phyloP scores from a whole-genome alignment of 805 yeast species.

The Candida succiphila region DNA sequence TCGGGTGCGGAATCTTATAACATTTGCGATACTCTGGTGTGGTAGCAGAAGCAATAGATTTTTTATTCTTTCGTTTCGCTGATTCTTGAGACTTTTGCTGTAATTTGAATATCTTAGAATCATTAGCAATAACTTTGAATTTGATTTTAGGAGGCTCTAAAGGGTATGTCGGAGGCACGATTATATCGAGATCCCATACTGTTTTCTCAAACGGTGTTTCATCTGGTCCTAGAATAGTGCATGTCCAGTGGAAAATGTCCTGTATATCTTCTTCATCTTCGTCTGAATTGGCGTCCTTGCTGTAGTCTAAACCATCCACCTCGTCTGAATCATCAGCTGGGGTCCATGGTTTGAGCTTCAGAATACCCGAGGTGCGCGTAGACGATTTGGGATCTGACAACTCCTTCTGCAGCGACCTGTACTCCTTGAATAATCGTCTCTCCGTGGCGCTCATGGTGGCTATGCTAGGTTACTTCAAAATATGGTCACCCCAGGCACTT shows the following conservation, averaged over 20 bases:
- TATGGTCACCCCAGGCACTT: too few relatives aligned
- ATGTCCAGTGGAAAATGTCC: conserved; percentile 39
- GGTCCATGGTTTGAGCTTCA: conserved; percentile 24
- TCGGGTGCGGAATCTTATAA: conserved; percentile 34
- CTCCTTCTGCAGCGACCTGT: conserved; percentile 19
- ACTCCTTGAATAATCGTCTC: conserved; percentile 28
- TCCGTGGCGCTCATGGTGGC: conserved; percentile 13
- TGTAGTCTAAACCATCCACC: not conserved
- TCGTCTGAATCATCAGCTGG: not conserved
- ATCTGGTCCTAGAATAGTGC: conserved; percentile 39
- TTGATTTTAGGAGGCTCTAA: conserved; percentile 44
- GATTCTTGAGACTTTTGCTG: not conserved
- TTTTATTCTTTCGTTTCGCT: not conserved
- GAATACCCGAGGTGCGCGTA: conserved; percentile 21
- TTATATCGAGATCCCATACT: conserved; percentile 38
- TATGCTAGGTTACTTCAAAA: too few relatives aligned
- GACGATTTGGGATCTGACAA: conserved; percentile 11
- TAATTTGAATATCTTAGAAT: conserved; percentile 1
- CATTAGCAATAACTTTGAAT: conserved; percentile 24
- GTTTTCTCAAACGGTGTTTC: conserved; percentile 45
- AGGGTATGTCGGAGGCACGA: conserved; percentile 43
- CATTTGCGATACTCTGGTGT: conserved; percentile 5
- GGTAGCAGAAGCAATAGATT: not conserved
- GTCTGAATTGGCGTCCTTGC: too few relatives aligned
- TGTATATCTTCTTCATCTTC: conserved; percentile 13